Evolutionary conservation across 2,329 filamentous ascomycete species (phyloP), one percentile per base, ranked within the genome.

Genomic region (Teratosphaeria epicoccoides): DNA sequence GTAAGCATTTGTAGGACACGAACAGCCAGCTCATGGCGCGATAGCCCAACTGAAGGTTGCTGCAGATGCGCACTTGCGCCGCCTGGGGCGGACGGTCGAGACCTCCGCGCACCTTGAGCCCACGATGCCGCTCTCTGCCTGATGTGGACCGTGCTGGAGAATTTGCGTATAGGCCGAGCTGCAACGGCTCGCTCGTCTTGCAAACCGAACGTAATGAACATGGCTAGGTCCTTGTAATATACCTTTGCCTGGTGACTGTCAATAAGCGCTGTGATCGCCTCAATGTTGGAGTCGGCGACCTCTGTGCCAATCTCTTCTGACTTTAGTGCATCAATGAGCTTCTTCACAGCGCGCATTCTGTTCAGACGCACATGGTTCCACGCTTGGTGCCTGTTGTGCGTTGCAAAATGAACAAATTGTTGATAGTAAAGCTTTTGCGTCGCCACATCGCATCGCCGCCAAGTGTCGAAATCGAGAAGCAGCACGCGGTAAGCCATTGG

Each of bases 131-230:
- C 53, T 44, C 60, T 60, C 47, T 62, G 59, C 2, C 61, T 54
- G 11, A 63, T 25, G 14, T 57, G 54, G n/a, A 64, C 61, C 14
- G 60, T 57, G 49, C 59, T 62, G 7, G 60, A 59, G 23, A 66
- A 57, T 47, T 50, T 60, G 11, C 59, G 61, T 23, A 58, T 47
- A 5, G 59, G 46, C 23, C 56, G 47, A 7, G 49, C 49, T n/a
- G 60, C 58, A 47, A 58, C 54, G 1, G 70, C 65, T 66, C 78
- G 59, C 66, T 72, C 71, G 49, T 81, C 80, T 64, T 96, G 89
- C 56, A 96, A 81, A 5, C 88, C 85, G 66, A 93, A 98, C 0
- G 91, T 96, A 57, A 98, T 86, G 64, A 95, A 97, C 22, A 97
- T 77, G 2, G 93, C 88, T 43, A 98, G 73, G 2, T 88, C 88